Conservation (phyloP, 768 basidiomycete species). For the Lanmaoa pseudosensibilis region DNA sequence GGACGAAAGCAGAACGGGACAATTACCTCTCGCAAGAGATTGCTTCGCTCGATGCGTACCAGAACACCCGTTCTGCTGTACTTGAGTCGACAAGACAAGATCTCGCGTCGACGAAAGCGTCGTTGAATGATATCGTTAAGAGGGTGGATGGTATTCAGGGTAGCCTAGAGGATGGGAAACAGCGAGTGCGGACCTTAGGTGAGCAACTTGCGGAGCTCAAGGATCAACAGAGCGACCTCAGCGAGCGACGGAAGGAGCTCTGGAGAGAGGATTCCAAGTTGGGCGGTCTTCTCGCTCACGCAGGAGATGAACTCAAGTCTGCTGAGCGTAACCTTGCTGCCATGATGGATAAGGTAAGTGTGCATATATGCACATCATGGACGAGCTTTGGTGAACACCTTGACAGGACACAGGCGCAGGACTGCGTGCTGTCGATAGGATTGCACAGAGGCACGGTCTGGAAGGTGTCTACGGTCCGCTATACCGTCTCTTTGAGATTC, state of each 20-base stretch:
- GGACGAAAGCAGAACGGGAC: conserved; percentile 82
- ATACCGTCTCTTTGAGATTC: conserved; percentile 89
- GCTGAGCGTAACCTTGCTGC: conserved; percentile 77
- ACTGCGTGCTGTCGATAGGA: conserved; percentile 80
- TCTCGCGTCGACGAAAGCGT: conserved; percentile 45
- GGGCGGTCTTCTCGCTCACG: conserved; percentile 71
- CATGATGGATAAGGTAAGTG: conserved; percentile 92
- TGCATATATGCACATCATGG: not conserved
- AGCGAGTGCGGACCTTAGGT: conserved; percentile 52
- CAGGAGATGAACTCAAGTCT: conserved; percentile 74
- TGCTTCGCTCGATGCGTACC: conserved; percentile 60
- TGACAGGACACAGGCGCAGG: conserved; percentile 87
- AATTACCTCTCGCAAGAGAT: conserved; percentile 81
- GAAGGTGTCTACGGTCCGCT: conserved; percentile 91
- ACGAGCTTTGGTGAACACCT: not conserved
- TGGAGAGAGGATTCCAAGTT: conserved; percentile 96
- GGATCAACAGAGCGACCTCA: conserved; percentile 65
- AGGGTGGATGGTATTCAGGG: conserved; percentile 56
- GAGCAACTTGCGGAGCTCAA: conserved; percentile 63
- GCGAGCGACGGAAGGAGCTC: conserved; percentile 84
- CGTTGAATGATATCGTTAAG: conserved; percentile 57
- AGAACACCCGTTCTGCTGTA: conserved; percentile 53
- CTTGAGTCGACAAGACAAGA: conserved; percentile 55
- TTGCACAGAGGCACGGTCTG: conserved; percentile 71
- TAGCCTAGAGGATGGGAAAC: conserved; percentile 65